These are phyloP conservation scores for Pelargonium australe DNA, from an alignment of 441 rosid species.

Conservation along the genomic window DNA sequence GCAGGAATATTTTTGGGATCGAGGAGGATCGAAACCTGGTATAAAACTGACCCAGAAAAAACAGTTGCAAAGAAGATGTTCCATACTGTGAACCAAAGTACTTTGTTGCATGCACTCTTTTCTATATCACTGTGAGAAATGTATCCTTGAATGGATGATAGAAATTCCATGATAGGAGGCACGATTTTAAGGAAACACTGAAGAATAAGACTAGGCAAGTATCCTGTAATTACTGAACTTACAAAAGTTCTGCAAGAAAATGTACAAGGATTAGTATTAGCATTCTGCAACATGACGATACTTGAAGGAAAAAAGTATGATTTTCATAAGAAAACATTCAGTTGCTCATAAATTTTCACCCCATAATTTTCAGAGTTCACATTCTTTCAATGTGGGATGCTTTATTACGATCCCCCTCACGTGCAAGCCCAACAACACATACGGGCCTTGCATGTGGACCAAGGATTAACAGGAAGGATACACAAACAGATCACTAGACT, in stretches of 20 bases:
- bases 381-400: too few species aligned
- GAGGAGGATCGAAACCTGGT: slow-evolving; percentile 54
- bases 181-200: slow-evolving; percentile 64
- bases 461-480: too few species aligned
- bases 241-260: slow-evolving; percentile 64
- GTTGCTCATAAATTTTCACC: background rate
- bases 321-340: slow-evolving; percentile 12
- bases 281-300: background rate
- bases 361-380: too few species aligned
- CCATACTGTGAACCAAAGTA: slow-evolving; percentile 95
- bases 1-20: slow-evolving; percentile 66
- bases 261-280: slow-evolving; percentile 18
- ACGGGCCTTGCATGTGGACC: too few species aligned
- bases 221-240: slow-evolving; percentile 73
- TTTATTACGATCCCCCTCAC: too few species aligned
- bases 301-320: background rate
- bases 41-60: slow-evolving; percentile 75
- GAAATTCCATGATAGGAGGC: slow-evolving; percentile 91
- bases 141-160: slow-evolving; percentile 88
- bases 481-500: too few species aligned
- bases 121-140: slow-evolving; percentile 77
- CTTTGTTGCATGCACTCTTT: slow-evolving; percentile 87
- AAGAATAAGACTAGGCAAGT: slow-evolving; percentile 92
- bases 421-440: too few species aligned
- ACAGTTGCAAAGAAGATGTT: slow-evolving; percentile 87